Conservation (phyloP, 208 protist species). For the Strigomonas culicis region DNA sequence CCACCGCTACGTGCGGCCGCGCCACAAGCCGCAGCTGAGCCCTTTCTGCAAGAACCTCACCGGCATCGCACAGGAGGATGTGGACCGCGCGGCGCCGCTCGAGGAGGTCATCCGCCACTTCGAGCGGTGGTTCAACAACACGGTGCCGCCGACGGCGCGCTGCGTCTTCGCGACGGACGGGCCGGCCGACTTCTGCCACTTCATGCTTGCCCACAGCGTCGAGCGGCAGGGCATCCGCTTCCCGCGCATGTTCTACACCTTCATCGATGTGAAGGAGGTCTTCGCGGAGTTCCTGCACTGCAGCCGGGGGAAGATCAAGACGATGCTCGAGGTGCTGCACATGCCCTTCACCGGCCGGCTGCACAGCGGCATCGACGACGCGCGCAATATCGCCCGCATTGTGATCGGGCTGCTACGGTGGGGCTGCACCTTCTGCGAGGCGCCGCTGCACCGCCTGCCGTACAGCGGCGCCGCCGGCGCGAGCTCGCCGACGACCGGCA, state of each 20-base stretch:
- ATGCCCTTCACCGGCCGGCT: conserved; percentile 75
- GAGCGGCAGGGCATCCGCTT: conserved; percentile 67
- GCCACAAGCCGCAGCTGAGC: conserved; percentile 68
- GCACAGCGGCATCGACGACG: conserved; percentile 90
- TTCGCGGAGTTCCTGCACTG: conserved; percentile 60
- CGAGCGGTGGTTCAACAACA: conserved; percentile 49
- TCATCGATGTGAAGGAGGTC: conserved; percentile 79
- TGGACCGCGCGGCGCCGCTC: conserved; percentile 73
- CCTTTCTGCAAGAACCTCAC: conserved; percentile 94
- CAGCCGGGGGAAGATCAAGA: conserved; percentile 58
- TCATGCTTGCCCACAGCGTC: conserved; percentile 88
- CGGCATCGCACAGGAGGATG: conserved; percentile 92
- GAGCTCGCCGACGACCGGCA: conserved; percentile 53
- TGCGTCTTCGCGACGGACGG: conserved; percentile 78
- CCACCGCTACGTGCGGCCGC: conserved; percentile 89
- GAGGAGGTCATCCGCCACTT: conserved; percentile 57
- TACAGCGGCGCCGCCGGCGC: conserved; percentile 43
- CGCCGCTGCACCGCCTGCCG: conserved; percentile 61
- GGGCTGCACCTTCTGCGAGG: conserved; percentile 73
- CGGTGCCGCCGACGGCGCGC: conserved; percentile 27
- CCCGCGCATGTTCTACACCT: conserved; percentile 86
- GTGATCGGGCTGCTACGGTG: conserved; percentile 71
- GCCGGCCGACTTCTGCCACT: conserved; percentile 88
- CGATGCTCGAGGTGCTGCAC: conserved; percentile 74
- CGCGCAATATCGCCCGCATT: conserved; percentile 87